Evolutionary conservation across 225 moss, liverwort and hornwort species (phyloP).

Genomic region (Thuidium tamariscinum): DNA sequence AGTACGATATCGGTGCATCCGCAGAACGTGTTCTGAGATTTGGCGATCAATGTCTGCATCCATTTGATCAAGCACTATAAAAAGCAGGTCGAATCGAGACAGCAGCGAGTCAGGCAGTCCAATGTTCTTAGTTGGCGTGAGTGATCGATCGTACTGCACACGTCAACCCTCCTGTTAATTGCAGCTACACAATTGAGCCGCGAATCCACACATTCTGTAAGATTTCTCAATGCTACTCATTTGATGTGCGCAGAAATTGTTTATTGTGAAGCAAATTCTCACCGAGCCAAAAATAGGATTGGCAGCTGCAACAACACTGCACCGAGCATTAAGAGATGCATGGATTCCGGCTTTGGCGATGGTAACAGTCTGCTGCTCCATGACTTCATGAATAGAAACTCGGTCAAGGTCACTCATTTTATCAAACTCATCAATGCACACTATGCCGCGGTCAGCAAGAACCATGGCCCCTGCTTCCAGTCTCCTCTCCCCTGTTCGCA

Average conservation of each 20-base stretch:
- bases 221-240: not conserved
- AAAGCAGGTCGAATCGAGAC: conserved; percentile 81
- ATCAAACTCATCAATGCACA: conserved; percentile 87
- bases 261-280: not conserved
- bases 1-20: conserved; percentile 83
- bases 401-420: conserved; percentile 91
- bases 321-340: conserved; percentile 79
- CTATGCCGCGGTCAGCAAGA: conserved; percentile 72
- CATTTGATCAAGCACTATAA: conserved; percentile 87
- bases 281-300: conserved; percentile 87
- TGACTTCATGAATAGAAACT: conserved; percentile 81
- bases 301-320: conserved; percentile 86
- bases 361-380: conserved; percentile 88
- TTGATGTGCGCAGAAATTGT: not conserved
- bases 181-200: not conserved
- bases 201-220: not conserved
- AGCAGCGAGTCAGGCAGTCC: conserved; percentile 77
- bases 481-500: conserved; percentile 54
- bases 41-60: conserved; percentile 74
- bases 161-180: not conserved
- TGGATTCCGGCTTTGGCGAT: conserved; percentile 89
- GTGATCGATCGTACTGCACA: conserved; percentile 71
- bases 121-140: conserved; percentile 84
- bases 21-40: conserved; percentile 68
- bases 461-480: conserved; percentile 91